These are phyloP conservation scores for Setaria viridis DNA, from an alignment of 202 grass and related monocot species.

Conservation along the genomic window DNA sequence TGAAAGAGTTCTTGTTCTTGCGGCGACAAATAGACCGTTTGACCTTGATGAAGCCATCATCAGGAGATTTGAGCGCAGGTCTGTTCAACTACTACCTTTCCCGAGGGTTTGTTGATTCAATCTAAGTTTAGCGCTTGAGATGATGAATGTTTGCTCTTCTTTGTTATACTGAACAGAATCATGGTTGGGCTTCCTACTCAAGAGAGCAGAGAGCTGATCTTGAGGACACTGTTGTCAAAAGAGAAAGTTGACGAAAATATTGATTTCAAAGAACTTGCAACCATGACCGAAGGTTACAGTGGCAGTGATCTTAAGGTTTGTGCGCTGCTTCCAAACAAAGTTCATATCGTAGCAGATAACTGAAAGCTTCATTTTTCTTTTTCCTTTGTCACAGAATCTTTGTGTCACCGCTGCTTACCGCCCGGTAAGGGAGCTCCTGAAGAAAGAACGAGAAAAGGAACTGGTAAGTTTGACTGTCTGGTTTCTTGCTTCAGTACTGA, in stretches of 20 bases:
- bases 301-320: conserved; percentile 97
- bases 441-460: conserved; percentile 83
- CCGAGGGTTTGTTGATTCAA: background rate
- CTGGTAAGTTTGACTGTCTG: conserved; percentile 48
- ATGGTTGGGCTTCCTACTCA: conserved; percentile 94
- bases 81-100: conserved; percentile 17
- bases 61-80: conserved; percentile 97
- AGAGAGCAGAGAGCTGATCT: conserved; percentile 89
- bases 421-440: conserved; percentile 90
- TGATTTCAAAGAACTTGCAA: conserved; percentile 92
- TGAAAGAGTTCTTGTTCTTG: conserved; percentile 93
- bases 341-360: background rate
- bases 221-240: conserved; percentile 87
- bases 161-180: conserved; percentile 64
- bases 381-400: conserved; percentile 61
- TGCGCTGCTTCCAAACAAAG: background rate
- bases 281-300: conserved; percentile 91
- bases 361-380: background rate
- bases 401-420: conserved; percentile 92
- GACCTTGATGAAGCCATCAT: conserved; percentile 99
- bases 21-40: conserved; percentile 94
- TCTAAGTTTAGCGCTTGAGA: background rate
- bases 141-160: conserved; percentile 21
- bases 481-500: background rate
- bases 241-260: conserved; percentile 76